Conservation (phyloP, 768 basidiomycete species). For the Crucibulum laeve region DNA sequence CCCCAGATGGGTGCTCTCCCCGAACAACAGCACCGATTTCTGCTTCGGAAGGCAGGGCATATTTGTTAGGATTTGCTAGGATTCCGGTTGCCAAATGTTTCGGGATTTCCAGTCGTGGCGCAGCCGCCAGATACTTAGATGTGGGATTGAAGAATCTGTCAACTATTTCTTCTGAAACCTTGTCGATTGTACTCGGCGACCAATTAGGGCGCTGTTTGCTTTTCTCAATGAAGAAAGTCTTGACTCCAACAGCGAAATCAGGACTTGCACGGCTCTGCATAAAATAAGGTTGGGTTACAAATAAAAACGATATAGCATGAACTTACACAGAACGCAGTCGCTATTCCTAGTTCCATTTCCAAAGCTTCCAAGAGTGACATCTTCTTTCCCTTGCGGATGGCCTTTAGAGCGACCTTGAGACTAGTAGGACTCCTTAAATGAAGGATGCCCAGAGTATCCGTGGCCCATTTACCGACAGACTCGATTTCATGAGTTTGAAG, state of each 20-base stretch:
- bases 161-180: slow-evolving; percentile 56
- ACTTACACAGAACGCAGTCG: slow-evolving; percentile 86
- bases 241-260: slow-evolving; percentile 84
- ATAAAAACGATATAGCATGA: slow-evolving; percentile 8
- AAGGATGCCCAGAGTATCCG: slow-evolving; percentile 57
- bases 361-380: slow-evolving; percentile 63
- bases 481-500: slow-evolving; percentile 34
- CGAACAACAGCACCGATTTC: slow-evolving; percentile 65
- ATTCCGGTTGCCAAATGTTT: slow-evolving; percentile 21
- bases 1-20: slow-evolving; percentile 59
- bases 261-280: slow-evolving; percentile 67
- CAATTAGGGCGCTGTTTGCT: slow-evolving; percentile 55
- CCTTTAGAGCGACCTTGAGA: slow-evolving; percentile 81
- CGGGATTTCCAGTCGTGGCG: slow-evolving; percentile 41
- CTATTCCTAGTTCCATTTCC: slow-evolving; percentile 84
- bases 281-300: slow-evolving; percentile 9
- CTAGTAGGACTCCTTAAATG: slow-evolving; percentile 84
- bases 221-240: slow-evolving; percentile 51
- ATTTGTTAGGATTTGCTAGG: slow-evolving; percentile 28
- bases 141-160: slow-evolving; percentile 62
- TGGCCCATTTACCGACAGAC: slow-evolving; percentile 69
- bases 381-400: slow-evolving; percentile 66
- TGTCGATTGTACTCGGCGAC: slow-evolving; percentile 60
- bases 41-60: slow-evolving; percentile 72
- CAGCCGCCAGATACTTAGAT: slow-evolving; percentile 42